Base-by-base conservation (phyloP, 2,329 filamentous ascomycete species). In the Ophiocordyceps australis region DNA sequence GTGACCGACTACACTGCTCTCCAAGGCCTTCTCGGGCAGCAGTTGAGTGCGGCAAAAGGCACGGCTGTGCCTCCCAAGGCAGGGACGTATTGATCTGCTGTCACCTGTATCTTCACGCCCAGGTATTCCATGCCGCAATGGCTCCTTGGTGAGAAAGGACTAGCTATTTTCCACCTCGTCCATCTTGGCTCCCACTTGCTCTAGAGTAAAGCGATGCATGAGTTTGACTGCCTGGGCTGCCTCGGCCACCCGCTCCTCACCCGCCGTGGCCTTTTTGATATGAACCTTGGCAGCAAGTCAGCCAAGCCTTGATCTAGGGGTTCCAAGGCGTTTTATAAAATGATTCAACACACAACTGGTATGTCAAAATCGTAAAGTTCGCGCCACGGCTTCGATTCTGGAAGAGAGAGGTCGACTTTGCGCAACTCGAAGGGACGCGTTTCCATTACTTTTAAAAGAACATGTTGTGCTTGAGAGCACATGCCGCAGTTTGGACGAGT, bases 341-440 rank as follows among this genome's bases (percentile, higher is more conserved):
- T n/a, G n/a, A n/a, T n/a, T n/a, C 17, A 18, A 47, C 62, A 40
- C 55, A 85, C 78, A 41, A 85, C 79, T 0, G 79, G 79, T 7
- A 80, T 78, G 37, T 86, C 79, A 44, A 83, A 80, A 30, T 83
- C 78, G 43, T 86, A 86, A 2, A 82, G 41, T 25, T 73, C 60
- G 39, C 66, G 71, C 79, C 79, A 86, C 14, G 56, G 52, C 33
- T 68, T 63, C 11, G 62, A 60, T 15, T 69, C 64, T 0, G 64
- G 57, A 25, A 64, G 61, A 50, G 78, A 68, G 20, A 83, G 68
- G 42, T 83, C 70, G 25, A 85, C 57, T 46, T 83, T 75, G 7
- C 58, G 55, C 46, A 71, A 82, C 12, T 60, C 60, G 46, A 85
- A 81, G 0, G 72, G 73, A 15, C 73, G 56, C 32, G 42, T 45